Evolutionary conservation across 2,329 filamentous ascomycete genomes (phyloP).

Genomic region (Paraconiothyrium brasiliense): DNA sequence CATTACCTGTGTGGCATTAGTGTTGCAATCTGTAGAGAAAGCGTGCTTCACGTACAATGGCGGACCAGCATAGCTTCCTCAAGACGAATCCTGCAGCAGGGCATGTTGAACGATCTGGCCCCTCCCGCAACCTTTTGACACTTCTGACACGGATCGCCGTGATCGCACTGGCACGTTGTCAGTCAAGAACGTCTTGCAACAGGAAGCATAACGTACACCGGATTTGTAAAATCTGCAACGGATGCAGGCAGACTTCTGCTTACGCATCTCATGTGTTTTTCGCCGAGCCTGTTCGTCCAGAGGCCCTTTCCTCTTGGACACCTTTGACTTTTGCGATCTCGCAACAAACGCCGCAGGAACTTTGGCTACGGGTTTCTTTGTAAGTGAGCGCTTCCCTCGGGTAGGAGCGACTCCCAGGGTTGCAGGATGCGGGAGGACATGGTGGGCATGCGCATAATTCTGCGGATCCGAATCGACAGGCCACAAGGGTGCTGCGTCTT

Average conservation of each 20-base stretch:
- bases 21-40: background rate
- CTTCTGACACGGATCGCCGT: constrained; percentile 42
- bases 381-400: constrained; percentile 16
- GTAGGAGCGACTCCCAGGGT: constrained; percentile 13
- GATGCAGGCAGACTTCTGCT: constrained; percentile 42
- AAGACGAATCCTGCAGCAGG: constrained; percentile 45
- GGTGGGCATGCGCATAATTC: constrained; percentile 26
- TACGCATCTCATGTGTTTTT: constrained; percentile 49
- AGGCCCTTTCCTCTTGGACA: constrained; percentile 43
- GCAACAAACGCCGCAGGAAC: constrained; percentile 46
- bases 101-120: constrained; percentile 43
- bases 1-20: constrained; percentile 42
- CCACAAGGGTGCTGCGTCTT: constrained; percentile 33
- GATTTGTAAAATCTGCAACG: constrained; percentile 49
- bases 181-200: background rate
- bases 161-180: constrained; percentile 38
- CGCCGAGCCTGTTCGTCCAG: constrained; percentile 38
- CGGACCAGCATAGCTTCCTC: constrained; percentile 44
- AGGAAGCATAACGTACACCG: constrained; percentile 30
- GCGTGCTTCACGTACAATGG: constrained; percentile 33
- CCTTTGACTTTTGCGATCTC: constrained; percentile 44
- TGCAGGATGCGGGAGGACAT: constrained; percentile 21
- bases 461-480: constrained; percentile 21
- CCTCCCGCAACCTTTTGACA: constrained; percentile 42
- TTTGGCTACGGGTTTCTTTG: constrained; percentile 40